phyloP scores from a whole-genome alignment of 352 stramenopile species.

The Vaucheria bursata region DNA sequence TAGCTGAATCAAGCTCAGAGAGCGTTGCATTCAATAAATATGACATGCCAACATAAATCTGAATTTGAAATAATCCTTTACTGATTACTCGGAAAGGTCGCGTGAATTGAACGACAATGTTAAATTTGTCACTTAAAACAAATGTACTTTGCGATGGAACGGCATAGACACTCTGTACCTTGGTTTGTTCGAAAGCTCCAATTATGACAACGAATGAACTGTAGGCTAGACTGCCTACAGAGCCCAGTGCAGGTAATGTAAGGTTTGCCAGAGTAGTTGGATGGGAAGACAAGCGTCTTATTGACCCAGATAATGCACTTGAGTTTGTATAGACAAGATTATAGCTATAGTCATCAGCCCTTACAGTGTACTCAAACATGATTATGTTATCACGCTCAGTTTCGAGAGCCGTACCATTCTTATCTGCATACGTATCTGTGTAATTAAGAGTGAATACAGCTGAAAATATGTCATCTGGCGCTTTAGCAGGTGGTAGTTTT shows the following conservation, averaged over 20 bases:
- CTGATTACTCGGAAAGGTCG: not conserved
- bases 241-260: conserved; percentile 15
- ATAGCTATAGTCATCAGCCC: not conserved
- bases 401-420: no score
- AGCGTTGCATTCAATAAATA: not conserved
- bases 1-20: not conserved
- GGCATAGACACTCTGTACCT: not conserved
- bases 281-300: conserved; percentile 28
- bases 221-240: not conserved
- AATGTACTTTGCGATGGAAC: not conserved
- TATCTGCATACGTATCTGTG: no score
- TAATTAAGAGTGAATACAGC: no score
- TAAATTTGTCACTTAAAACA: not conserved
- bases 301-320: conserved; percentile 16
- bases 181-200: not conserved
- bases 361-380: not conserved
- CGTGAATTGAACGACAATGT: not conserved
- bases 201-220: not conserved
- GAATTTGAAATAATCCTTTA: not conserved
- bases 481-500: no score
- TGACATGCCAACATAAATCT: not conserved
- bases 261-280: conserved; percentile 18
- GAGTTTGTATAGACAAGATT: conserved; percentile 17
- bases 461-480: no score
- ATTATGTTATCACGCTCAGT: not conserved